Evolutionary conservation across 805 yeast species (phyloP), one percentile per base, ranked within the genome.

Genomic region (Hanseniaspora pseudoguilliermondii): DNA sequence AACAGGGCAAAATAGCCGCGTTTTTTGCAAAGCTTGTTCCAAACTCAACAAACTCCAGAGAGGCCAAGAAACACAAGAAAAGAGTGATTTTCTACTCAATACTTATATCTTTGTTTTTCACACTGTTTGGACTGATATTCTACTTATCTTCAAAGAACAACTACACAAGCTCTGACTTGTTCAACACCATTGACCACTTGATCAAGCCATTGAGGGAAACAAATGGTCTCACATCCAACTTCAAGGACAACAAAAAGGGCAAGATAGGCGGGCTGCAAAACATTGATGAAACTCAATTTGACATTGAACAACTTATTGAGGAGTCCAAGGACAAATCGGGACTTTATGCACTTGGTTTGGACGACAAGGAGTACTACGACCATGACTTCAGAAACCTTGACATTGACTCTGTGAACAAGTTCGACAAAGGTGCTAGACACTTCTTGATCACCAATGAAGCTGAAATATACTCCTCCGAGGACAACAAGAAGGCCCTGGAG

Each of bases 351-450:
- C 18, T 54, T 25, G 52, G 52, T 2, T 53, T 68, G 25, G 59
- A 58, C n/a, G 71, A 66, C 18, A 53, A 59, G 21, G 71, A 67
- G 42, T 69, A 69, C 47, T 69, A 69, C 55, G 61, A 69, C 57
- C 63, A 60, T 50, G 71, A 69, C 58, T 66, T 67, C 58, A 67
- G 67, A 58, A 59, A 62, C 25, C 59, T 71, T n/a, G 74, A 73
- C 56, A 58, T 61, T 15, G 65, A 63, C 16, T 62, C 60, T 10
- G 57, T 73, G 20, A 40, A 59, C 23, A 71, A 71, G 57, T 73
- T 65, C 58, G 74, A 72, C 58, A 64, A 67, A 15, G 76, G 76
- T 49, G 71, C 65, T 2, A 69, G 67, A 42, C 65, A 69, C 44
- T 73, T 67, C 53, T 58, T 71, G 23, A 66, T 72, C 7, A 63